These are phyloP conservation scores for Penicillium coprophilum DNA, from an alignment of 495 filamentous ascomycete species.

Conservation along the genomic window DNA sequence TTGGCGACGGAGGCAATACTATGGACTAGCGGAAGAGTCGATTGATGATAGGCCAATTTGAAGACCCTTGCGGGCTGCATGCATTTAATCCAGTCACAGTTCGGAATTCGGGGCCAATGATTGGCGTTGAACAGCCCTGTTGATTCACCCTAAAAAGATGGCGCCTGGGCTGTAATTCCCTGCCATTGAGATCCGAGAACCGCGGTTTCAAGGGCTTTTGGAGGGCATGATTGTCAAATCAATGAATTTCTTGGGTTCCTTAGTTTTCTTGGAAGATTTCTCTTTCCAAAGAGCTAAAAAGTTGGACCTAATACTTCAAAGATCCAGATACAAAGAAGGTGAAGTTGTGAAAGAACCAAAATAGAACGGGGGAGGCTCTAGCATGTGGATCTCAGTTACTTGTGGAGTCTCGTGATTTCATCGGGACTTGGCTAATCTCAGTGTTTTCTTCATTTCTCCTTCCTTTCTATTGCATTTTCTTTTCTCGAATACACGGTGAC, in stretches of 20 bases:
- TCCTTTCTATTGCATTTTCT: constrained; percentile 9
- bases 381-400: constrained; percentile 10
- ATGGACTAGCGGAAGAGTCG: not conserved
- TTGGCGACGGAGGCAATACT: not conserved
- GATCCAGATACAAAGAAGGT: not conserved
- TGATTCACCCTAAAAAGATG: not conserved
- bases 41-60: not conserved
- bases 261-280: not conserved
- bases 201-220: not conserved
- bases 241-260: not conserved
- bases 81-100: not conserved
- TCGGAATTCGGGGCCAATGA: not conserved
- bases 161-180: not conserved
- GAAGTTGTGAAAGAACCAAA: constrained; percentile 1
- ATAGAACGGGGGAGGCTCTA: constrained; percentile 6
- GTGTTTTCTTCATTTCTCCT: constrained; percentile 2
- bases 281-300: not conserved
- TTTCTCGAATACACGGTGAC: constrained; percentile 8
- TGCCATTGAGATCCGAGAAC: not conserved
- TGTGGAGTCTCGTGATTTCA: constrained; percentile 13
- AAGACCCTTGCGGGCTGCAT: not conserved
- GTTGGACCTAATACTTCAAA: not conserved
- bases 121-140: not conserved
- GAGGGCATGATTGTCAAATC: not conserved
- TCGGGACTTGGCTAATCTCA: constrained; percentile 5